Base-by-base conservation (phyloP, 2,329 filamentous ascomycete genomes). In the Chaetomium globosum region DNA sequence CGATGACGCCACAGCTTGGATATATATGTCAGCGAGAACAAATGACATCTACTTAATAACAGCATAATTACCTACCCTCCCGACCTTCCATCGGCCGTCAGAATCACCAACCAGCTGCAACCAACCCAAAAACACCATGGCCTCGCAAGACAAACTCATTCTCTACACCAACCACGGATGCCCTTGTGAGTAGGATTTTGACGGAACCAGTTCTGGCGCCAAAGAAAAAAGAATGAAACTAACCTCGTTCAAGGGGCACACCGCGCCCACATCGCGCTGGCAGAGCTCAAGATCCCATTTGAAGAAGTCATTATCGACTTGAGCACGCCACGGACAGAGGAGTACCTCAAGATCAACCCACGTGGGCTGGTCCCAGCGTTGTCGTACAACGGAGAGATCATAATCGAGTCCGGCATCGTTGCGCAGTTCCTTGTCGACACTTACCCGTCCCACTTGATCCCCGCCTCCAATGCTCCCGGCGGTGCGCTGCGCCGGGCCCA, bases 291-390 rank as follows among this genome's bases (percentile, higher is more conserved):
- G 12, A 73, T 93, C 33, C 80, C 85, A 0, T 91, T 86, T 71
- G 87, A 91, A 64, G 87, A 92, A 70, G 87, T 90, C 66, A 85
- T 87, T 64, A 90, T 96, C 71, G 89, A 94, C 74, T 82, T 95
- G 55, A 76, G 79, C 70, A 83, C 77, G 10, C 91, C 91, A 0
- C 86, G 91, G 10, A 87, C 89, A 31, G 80, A 85, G 46, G 91
- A 88, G 81, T 95, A 94, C 74, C 83, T 95, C 9, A 80, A 88
- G 59, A 79, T 95, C 74, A 93, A 94, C 79, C 90, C 91, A 69
- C 87, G 90, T 64, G 92, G 92, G 16, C 85, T 93, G 3, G 90
- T 95, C 4, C 91, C 92, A 0, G 79, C 87, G 0, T 78, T 95
- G 63, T 83, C 84, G 28, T 89, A 89, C 80, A 82, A 86, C 68